phyloP scores from a whole-genome alignment of 345 rosid genomes.

The Eucalyptus fibrosa region DNA sequence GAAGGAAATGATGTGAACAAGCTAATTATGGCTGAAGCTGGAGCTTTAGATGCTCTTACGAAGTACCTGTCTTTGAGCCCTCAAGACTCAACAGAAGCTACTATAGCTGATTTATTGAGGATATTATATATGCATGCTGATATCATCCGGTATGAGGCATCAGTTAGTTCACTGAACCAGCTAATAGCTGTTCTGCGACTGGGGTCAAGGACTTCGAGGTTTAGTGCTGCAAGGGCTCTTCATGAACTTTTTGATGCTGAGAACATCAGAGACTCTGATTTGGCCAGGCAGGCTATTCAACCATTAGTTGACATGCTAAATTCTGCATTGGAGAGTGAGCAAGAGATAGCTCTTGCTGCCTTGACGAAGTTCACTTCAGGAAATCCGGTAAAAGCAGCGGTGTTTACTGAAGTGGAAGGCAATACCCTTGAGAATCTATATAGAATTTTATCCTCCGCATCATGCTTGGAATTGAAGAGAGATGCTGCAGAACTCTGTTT shows the following conservation, averaged over 20 bases:
- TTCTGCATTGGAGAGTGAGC: constrained; percentile 64
- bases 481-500: constrained; percentile 67
- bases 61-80: constrained; percentile 74
- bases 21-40: constrained; percentile 76
- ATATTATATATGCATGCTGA: constrained; percentile 65
- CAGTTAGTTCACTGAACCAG: constrained; percentile 67
- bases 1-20: constrained; percentile 69
- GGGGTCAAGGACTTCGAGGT: constrained; percentile 69
- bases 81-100: constrained; percentile 70
- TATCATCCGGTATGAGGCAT: constrained; percentile 50
- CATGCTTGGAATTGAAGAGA: constrained; percentile 59
- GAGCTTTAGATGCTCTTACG: constrained; percentile 81
- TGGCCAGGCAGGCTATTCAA: constrained; percentile 69
- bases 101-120: constrained; percentile 60
- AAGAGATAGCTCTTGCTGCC: constrained; percentile 62
- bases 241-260: constrained; percentile 66
- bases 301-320: constrained; percentile 80
- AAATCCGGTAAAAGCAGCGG: constrained; percentile 28
- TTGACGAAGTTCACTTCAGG: constrained; percentile 61
- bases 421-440: constrained; percentile 44
- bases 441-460: constrained; percentile 50
- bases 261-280: constrained; percentile 51
- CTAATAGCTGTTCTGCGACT: constrained; percentile 77
- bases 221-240: constrained; percentile 77
- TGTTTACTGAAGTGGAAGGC: constrained; percentile 48